A percentile compares a stretch with the other conserved stretches of the same genome.
Conservation (phyloP, 176 grass and related monocot species). For the Carex kokanica region DNA sequence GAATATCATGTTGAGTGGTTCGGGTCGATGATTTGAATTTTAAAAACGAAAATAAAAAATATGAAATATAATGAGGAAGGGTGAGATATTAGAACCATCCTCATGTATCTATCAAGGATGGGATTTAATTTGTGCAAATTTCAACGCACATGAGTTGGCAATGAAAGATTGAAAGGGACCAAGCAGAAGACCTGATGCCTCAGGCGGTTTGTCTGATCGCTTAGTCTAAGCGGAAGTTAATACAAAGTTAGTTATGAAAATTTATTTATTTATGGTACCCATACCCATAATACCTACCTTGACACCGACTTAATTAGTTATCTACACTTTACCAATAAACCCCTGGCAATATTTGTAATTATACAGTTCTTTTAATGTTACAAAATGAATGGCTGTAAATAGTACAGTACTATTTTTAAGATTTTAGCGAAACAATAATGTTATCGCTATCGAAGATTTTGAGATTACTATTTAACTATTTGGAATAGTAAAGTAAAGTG, state of each 20-base stretch:
- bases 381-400: background rate
- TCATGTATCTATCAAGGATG: too few species aligned
- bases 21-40: too few species aligned
- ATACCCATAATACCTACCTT: constrained; percentile 7
- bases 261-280: background rate
- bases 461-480: too few species aligned
- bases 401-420: background rate
- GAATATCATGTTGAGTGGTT: too few species aligned
- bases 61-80: too few species aligned
- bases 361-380: background rate
- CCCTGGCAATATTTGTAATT: background rate
- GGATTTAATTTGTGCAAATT: background rate
- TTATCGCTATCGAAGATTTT: too few species aligned
- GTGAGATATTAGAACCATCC: too few species aligned
- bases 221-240: background rate
- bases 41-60: too few species aligned
- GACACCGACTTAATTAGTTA: background rate
- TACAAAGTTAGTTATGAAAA: constrained; percentile 16
- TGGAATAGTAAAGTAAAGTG: too few species aligned
- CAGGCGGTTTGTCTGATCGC: background rate
- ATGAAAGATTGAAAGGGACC: constrained; percentile 3
- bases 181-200: constrained; percentile 1
- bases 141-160: constrained; percentile 1
- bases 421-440: too few species aligned
- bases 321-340: background rate